Percentiles rank a stretch among this genome's conserved stretches.
These are phyloP conservation scores for Ascochyta lentis DNA, from an alignment of 2,329 filamentous ascomycete species.

Conservation along the genomic window DNA sequence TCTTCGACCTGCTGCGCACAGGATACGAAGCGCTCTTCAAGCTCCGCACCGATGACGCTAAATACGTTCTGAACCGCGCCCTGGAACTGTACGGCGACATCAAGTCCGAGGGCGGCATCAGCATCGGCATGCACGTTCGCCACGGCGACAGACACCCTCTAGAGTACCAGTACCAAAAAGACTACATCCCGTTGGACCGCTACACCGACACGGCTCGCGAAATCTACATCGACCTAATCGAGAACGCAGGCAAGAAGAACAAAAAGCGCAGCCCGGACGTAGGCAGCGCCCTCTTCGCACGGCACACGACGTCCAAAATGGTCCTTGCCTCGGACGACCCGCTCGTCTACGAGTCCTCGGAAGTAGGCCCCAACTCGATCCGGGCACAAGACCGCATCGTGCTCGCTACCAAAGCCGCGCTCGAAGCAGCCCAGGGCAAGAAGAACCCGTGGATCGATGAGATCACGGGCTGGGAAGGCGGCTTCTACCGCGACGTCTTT, in stretches of 20 bases:
- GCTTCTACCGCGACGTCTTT: constrained; percentile 83
- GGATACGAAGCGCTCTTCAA: constrained; percentile 79
- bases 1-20: constrained; percentile 71
- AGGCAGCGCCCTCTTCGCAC: constrained; percentile 23
- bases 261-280: constrained; percentile 42
- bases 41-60: constrained; percentile 69
- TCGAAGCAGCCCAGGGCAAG: constrained; percentile 50
- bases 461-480: constrained; percentile 84
- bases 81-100: constrained; percentile 60
- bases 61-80: constrained; percentile 68
- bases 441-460: constrained; percentile 70
- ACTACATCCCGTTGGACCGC: constrained; percentile 76
- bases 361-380: constrained; percentile 61
- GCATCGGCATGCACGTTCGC: constrained; percentile 78
- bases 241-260: constrained; percentile 28
- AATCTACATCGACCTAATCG: constrained; percentile 57
- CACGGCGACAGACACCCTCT: constrained; percentile 79
- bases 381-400: constrained; percentile 79
- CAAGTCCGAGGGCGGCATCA: constrained; percentile 57
- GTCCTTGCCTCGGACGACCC: constrained; percentile 84
- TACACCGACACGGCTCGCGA: constrained; percentile 68
- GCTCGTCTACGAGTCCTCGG: constrained; percentile 70
- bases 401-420: constrained; percentile 69
- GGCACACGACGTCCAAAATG: constrained; percentile 52
- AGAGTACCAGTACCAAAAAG: constrained; percentile 76